These are phyloP conservation scores for Penicillium sp. DNA, from an alignment of 2,329 filamentous ascomycete genomes.

Conservation along the genomic window DNA sequence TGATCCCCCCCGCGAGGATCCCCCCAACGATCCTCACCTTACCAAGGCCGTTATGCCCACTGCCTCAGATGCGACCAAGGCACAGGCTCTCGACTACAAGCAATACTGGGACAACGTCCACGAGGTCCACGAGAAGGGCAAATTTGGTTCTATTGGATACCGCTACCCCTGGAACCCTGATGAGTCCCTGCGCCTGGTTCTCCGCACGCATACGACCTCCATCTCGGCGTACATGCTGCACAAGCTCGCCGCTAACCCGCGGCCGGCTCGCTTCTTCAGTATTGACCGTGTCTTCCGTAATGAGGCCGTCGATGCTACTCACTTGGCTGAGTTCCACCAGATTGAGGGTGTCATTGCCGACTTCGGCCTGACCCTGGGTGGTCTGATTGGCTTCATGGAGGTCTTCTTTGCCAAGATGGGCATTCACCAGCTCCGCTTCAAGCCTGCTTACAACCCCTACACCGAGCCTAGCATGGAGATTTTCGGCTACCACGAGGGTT, in stretches of 20 bases:
- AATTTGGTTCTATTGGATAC: constrained; percentile 94
- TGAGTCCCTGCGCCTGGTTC: constrained; percentile 80
- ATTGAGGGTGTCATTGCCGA: constrained; percentile 98
- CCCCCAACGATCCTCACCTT: constrained; percentile 41
- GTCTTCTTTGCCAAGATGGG: constrained; percentile 97
- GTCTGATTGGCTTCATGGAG: constrained; percentile 90
- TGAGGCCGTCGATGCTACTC: constrained; percentile 93
- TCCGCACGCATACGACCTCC: constrained; percentile 94
- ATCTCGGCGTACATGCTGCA: constrained; percentile 88
- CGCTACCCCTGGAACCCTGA: constrained; percentile 89
- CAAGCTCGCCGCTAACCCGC: constrained; percentile 78
- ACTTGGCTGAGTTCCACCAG: constrained; percentile 97
- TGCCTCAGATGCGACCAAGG: constrained; percentile 48
- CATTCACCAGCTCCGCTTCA: constrained; percentile 82
- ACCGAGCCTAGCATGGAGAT: constrained; percentile 98
- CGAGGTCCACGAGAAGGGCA: constrained; percentile 83
- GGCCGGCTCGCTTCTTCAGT: constrained; percentile 93
- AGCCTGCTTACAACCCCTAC: constrained; percentile 94
- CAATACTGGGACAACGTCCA: constrained; percentile 85
- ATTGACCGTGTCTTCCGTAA: constrained; percentile 98
- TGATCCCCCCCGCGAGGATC: constrained; percentile 62
- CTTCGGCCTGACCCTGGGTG: constrained; percentile 87
- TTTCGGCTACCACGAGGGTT: constrained; percentile 87
- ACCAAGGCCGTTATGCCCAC: constrained; percentile 39
- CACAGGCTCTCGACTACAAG: constrained; percentile 65